Evolutionary conservation across 73 alveolate species (phyloP).

Genomic region (Urostyla sp.): DNA sequence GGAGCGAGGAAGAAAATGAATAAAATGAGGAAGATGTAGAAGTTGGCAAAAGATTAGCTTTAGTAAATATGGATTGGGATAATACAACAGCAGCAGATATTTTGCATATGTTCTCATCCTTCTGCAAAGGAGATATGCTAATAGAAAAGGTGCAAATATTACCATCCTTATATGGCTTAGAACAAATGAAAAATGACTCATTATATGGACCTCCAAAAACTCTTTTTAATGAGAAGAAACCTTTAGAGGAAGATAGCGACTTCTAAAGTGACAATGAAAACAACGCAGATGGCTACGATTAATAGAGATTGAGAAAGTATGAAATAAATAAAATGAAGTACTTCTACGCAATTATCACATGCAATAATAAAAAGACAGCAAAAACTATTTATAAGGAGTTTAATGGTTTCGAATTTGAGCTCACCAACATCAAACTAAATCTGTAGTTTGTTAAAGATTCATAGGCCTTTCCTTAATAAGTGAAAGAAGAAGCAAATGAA

Average conservation of each 20-base stretch:
- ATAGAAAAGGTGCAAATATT: conserved; percentile 86
- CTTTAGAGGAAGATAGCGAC: conserved; percentile 40
- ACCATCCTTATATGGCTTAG: conserved; percentile 92
- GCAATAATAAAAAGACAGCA: conserved; percentile 91
- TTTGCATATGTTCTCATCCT: conserved; percentile 88
- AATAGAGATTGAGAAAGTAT: conserved; percentile 82
- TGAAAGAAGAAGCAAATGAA: conserved; percentile 87
- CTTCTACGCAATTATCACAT: conserved; percentile 93
- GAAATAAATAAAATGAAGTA: conserved; percentile 93
- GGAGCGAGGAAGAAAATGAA: conserved; percentile 57
- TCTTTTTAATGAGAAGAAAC: conserved; percentile 42
- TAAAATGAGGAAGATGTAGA: conserved; percentile 71
- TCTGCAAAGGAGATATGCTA: conserved; percentile 83
- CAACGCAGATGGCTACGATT: neutral
- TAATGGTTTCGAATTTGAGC: conserved; percentile 95
- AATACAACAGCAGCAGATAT: conserved; percentile 88
- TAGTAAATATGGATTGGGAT: conserved; percentile 96
- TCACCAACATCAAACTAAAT: conserved; percentile 88
- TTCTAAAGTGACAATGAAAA: conserved; percentile 28
- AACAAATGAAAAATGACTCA: conserved; percentile 89
- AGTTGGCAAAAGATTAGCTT: conserved; percentile 90
- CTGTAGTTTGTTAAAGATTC: conserved; percentile 92
- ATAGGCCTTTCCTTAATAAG: conserved; percentile 83
- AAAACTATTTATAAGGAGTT: conserved; percentile 86
- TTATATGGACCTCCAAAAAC: conserved; percentile 90